phyloP scores from a whole-genome alignment of 768 basidiomycete species.

The Mycena maculata region DNA sequence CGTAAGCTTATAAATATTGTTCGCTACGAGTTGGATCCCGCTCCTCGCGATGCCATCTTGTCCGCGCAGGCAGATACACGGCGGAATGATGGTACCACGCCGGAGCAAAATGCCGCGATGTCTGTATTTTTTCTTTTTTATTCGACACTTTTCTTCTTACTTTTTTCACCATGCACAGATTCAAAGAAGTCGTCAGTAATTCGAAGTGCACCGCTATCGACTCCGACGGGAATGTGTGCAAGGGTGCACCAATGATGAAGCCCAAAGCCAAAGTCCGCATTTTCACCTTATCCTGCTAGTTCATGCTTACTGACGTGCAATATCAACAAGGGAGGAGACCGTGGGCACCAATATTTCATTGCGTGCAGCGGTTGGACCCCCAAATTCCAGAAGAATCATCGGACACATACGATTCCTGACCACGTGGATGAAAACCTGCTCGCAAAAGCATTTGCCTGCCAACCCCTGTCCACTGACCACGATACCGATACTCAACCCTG shows the following conservation, averaged over 20 bases:
- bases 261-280: neutral
- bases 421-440: neutral
- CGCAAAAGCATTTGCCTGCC: neutral
- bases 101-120: neutral
- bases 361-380: slow-evolving; percentile 1
- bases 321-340: neutral
- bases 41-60: neutral
- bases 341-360: neutral
- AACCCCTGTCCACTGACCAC: neutral
- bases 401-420: neutral
- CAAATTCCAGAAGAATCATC: slow-evolving; percentile 7
- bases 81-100: neutral
- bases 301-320: neutral
- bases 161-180: neutral
- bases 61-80: slow-evolving; percentile 4
- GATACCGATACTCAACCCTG: slow-evolving; percentile 12
- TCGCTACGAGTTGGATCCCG: slow-evolving; percentile 6
- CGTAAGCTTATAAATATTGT: neutral
- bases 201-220: neutral
- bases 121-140: neutral
- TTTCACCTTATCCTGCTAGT: neutral
- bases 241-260: neutral
- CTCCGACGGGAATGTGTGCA: neutral
- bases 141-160: neutral
- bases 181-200: neutral